Base-by-base conservation (phyloP, 768 basidiomycete species). In the Pleurotus salmoneostramineus region DNA sequence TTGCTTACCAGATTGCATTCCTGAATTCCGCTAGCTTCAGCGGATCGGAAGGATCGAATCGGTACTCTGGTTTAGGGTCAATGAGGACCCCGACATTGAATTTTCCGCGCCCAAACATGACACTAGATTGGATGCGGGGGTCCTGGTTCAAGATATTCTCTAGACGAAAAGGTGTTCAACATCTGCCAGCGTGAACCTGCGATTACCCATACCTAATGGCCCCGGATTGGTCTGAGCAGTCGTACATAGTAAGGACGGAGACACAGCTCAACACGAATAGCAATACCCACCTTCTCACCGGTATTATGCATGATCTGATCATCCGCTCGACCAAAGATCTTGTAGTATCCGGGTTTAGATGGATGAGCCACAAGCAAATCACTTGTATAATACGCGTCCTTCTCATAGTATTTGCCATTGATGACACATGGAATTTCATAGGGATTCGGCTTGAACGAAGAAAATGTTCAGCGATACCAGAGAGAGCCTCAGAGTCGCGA, bases 281-380 rank as follows among this genome's bases (percentile, higher is more conserved):
- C 37, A 64, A 45, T 32, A 56, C 59, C 17, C 27, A 73, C 76
- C 68, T 77, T 76, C 62, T 78, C 75, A 7, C 76, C 77, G 14
- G 68, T 77, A 2, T 69, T 71, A 34, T 76, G 71, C 62, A 77
- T 71, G 55, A 79, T 76, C 57, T 77, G 77, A 54, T 80, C 78
- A 56, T 80, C 77, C 12, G 56, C 58, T 5, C 73, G 63, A 2
- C 74, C 75, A 43, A 55, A 58, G 37, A 82, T 63, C 52, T 63
- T 71, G 69, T 68, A 79, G 4, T 72, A 15, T 1, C 70, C 63
- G 6, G 71, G 50, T 4, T 72, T 70, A 3, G 65, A 69, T 0
- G 80, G 76, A 60, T 82, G 78, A 45, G 69, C 71, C 0, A 72
- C 52, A 14, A 82, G 63, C 4, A 81, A 48, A 61, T 81, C 80